Evolutionary conservation across 768 basidiomycete species (phyloP), one percentile per base, ranked within the genome.

Genomic region (Peribolospora kevripleyi): DNA sequence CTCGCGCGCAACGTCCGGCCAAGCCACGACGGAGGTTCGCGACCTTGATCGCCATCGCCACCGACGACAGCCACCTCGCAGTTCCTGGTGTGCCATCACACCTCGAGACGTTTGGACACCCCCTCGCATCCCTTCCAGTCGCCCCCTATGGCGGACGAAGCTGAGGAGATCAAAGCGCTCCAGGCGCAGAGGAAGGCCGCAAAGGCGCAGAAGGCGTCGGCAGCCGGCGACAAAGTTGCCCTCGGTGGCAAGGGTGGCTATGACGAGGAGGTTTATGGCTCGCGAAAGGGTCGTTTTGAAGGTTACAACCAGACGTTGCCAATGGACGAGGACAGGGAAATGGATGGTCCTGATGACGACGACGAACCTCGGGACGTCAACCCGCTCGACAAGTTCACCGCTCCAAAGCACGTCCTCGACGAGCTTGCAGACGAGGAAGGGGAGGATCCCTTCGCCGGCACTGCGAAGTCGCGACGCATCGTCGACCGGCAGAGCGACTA

Each of bases 371-470:
- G 46, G 10, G 42, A 42, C 8, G 6, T 9, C n/a, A 13, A 6
- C 9, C 48, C 6, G 41, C 10, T 13, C 47, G 3, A 8, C 42
- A 14, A 59, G 63, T 62, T 60, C 68, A 87, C 88, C 58, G 91
- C 75, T 48, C 86, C 88, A 9, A 90, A 84, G 70, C 88, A 97
- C 57, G 73, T 97, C 53, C 75, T 97, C 46, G 76, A 86, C 67
- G 93, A 97, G 69, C 93, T 97, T 60, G 90, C 95, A 63, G 86
- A 88, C 65, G 91, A 95, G 64, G 75, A 90, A 68, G 68, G 83
- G 64, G 84, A 90, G 66, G 70, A 70, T 57, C 66, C 64, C 6
- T 70, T 71, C 53, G 84, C 84, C 52, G 87, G 90, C 70, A 90
- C 86, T 9, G 84, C 88, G 51, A 82, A 80, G 54, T 80, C 84